Base-by-base conservation (phyloP, 2,329 filamentous ascomycete genomes). In the Paecilomyces variotii region DNA sequence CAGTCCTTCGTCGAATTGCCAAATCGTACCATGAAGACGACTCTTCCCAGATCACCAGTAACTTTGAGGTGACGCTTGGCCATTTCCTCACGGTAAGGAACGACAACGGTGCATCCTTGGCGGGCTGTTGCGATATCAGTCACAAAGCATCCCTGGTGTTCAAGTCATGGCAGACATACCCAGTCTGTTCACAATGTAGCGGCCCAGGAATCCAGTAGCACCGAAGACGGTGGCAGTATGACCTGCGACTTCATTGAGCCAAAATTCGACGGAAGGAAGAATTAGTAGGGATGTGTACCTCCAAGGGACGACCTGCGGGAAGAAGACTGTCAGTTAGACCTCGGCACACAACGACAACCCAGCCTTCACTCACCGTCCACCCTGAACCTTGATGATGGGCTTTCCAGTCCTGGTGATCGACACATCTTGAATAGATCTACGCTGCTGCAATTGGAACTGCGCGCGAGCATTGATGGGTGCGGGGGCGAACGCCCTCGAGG, bases 221-320 rank as follows among this genome's bases (percentile, higher is more conserved):
- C 94, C 94, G 78, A 99, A 99, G 69, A 99, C 93, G 60, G 94
- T 99, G 62, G 90, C 93, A 63, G 92, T 97, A 79, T 97, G 91
- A 66, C 93, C 93, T 91, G 76, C 61, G 64, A 66, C 61, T n/a
- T 56, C 32, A 61, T 71, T 72, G 67, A 70, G 66, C 61, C 54
- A 63, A 64, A 14, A 60, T 59, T 62, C 45, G 49, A 56, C 53
- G 45, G 61, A 54, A 56, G 57, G 60, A 62, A 59, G 64, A 62
- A 66, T 55, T 60, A 61, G 54, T 59, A 56, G 59, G 58, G 49
- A 60, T 57, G 59, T 60, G 69, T 86, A 95, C 90, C 91, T 87
- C 91, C 91, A 65, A 95, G 83, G 65, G 90, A 90, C 65, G 89
- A 92, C 70, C 91, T 94, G 66, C 52, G 57, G 54, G 30, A 57